Percentiles rank a stretch among this genome's conserved stretches.
Evolutionary conservation across 768 basidiomycete species (phyloP).

Genomic region (Phylloporus rhodoxanthus): DNA sequence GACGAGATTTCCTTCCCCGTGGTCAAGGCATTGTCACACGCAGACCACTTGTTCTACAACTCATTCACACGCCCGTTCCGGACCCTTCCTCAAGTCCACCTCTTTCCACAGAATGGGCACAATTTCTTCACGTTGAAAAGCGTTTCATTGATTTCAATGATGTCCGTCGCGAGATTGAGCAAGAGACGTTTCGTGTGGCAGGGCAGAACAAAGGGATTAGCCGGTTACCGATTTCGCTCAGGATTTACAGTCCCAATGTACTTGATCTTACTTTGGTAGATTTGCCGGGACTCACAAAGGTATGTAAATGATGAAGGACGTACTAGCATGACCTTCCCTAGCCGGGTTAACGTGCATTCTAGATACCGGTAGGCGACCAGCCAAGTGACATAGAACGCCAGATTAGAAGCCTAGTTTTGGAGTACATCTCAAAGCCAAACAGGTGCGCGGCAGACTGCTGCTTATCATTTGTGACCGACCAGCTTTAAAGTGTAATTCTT

Average conservation of each 20-base stretch:
- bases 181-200: conserved; percentile 94
- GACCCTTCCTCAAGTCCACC: conserved; percentile 40
- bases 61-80: conserved; percentile 82
- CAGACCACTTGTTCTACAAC: conserved; percentile 89
- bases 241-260: conserved; percentile 94
- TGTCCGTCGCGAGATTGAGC: conserved; percentile 93
- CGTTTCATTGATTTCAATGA: conserved; percentile 95
- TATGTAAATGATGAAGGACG: conserved; percentile 29
- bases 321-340: not conserved
- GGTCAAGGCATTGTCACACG: conserved; percentile 95
- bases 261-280: conserved; percentile 95
- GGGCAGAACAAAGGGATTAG: conserved; percentile 99
- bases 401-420: conserved; percentile 89
- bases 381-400: conserved; percentile 97
- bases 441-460: conserved; percentile 46
- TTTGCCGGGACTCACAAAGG: conserved; percentile 94
- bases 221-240: conserved; percentile 89
- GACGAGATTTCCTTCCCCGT: conserved; percentile 83
- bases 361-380: conserved; percentile 96
- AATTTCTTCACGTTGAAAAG: conserved; percentile 95
- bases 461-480: conserved; percentile 5
- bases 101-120: conserved; percentile 79
- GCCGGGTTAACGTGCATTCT: conserved; percentile 2
- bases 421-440: conserved; percentile 96
- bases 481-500: conserved; percentile 72